These are phyloP conservation scores for Chlorella ohadii DNA, from an alignment of 139 green algal species.

Conservation along the genomic window DNA sequence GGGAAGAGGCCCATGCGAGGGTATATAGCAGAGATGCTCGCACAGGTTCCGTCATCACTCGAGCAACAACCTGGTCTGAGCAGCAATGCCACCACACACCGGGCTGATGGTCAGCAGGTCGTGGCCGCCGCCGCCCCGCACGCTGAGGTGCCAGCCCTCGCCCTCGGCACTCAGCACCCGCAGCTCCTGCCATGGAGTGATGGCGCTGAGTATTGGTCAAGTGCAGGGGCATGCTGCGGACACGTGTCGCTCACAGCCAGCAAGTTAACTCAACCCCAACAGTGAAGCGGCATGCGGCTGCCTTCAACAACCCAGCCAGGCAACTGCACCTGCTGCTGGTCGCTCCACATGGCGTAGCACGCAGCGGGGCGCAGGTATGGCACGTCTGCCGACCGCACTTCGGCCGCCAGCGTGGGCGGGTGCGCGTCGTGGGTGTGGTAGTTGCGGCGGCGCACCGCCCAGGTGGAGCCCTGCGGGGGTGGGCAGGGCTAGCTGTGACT, in stretches of 20 bases:
- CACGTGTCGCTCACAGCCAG: too few relatives aligned
- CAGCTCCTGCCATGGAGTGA: constrained; percentile 1
- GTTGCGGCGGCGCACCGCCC: constrained; percentile 1
- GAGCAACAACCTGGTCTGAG: too few relatives aligned
- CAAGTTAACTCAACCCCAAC: too few relatives aligned
- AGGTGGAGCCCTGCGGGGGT: constrained; percentile 14
- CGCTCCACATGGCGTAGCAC: constrained; percentile 46
- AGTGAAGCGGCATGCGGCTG: neutral
- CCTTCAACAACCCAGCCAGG: neutral
- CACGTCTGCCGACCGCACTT: constrained; percentile 55
- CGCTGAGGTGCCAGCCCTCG: neutral
- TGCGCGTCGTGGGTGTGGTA: constrained; percentile 15
- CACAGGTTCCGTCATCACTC: too few relatives aligned
- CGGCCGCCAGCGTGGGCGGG: constrained; percentile 23
- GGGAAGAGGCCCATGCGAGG: too few relatives aligned
- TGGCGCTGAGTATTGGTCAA: too few relatives aligned
- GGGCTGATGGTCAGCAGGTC: constrained; percentile 52
- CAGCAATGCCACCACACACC: too few relatives aligned
- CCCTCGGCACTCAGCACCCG: neutral
- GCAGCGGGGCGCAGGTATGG: constrained; percentile 30
- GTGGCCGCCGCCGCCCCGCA: constrained; percentile 15
- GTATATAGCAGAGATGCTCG: too few relatives aligned
- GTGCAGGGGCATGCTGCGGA: too few relatives aligned
- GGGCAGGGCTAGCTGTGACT: too few relatives aligned
- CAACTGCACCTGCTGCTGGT: constrained; percentile 12